A percentile compares a stretch with the other conserved stretches of the same genome.
Evolutionary conservation across 2,329 filamentous ascomycete genomes (phyloP).

Genomic region (Xylaria sp.): DNA sequence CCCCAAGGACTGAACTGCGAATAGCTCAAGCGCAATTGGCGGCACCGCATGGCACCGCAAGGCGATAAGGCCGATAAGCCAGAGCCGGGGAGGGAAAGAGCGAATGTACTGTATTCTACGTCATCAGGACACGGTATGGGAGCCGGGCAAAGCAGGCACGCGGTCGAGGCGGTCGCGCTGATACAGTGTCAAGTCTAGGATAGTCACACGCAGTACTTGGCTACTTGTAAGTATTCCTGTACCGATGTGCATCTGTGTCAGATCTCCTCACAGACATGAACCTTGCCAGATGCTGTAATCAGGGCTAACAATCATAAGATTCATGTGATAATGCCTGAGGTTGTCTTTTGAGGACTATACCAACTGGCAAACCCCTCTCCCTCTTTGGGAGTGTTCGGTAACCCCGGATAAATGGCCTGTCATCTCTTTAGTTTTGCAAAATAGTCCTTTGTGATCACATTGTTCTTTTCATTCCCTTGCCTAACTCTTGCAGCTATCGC

Average conservation of each 20-base stretch:
- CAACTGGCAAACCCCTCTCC: background rate
- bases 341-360: background rate
- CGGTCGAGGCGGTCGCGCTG: too few species aligned
- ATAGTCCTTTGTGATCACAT: background rate
- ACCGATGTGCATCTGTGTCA: too few species aligned
- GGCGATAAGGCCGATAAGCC: constrained; percentile 17
- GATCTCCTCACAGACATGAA: too few species aligned
- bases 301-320: too few species aligned
- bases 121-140: constrained; percentile 22
- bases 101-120: constrained; percentile 27
- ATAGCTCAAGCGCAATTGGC: constrained; percentile 27
- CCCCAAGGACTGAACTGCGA: constrained; percentile 17
- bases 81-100: background rate
- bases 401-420: too few species aligned
- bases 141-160: too few species aligned
- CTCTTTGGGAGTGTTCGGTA: background rate
- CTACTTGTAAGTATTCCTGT: background rate
- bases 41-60: constrained; percentile 12
- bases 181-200: background rate
- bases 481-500: background rate
- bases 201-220: background rate
- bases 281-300: too few species aligned
- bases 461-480: background rate
- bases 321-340: background rate
- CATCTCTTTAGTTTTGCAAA: background rate